These are phyloP conservation scores for Backusella australiensis DNA, from an alignment of 192 early-diverging fungal species.

Conservation along the genomic window DNA sequence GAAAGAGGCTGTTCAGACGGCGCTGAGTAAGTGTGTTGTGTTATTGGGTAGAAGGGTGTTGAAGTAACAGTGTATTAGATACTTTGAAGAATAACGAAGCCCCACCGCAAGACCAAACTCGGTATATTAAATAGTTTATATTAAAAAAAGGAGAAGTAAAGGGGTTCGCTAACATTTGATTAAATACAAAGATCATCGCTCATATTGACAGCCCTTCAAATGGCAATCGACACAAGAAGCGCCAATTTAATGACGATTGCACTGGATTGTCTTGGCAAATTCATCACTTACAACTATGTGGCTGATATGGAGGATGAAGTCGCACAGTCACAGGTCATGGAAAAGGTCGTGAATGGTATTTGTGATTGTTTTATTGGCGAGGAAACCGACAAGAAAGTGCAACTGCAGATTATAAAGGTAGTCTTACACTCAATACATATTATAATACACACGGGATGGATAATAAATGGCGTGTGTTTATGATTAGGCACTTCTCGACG, in stretches of 20 bases:
- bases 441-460: background rate
- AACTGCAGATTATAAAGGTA: slow-evolving; percentile 88
- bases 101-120: slow-evolving; percentile 28
- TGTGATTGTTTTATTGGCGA: slow-evolving; percentile 80
- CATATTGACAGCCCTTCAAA: slow-evolving; percentile 66
- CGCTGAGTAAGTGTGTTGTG: slow-evolving; percentile 40
- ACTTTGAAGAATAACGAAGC: slow-evolving; percentile 36
- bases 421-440: background rate
- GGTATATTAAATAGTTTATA: slow-evolving; percentile 9
- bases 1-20: slow-evolving; percentile 46
- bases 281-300: slow-evolving; percentile 65
- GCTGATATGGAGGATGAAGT: slow-evolving; percentile 42
- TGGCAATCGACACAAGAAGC: slow-evolving; percentile 70
- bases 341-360: slow-evolving; percentile 71
- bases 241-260: slow-evolving; percentile 61
- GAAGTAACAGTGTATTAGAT: slow-evolving; percentile 14
- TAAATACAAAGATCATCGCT: slow-evolving; percentile 27
- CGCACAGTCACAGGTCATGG: slow-evolving; percentile 50
- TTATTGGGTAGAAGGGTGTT: background rate
- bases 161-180: background rate
- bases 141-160: background rate
- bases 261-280: slow-evolving; percentile 82
- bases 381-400: slow-evolving; percentile 79
- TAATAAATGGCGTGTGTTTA: background rate
- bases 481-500: slow-evolving; percentile 72